phyloP scores from a whole-genome alignment of 192 early-diverging fungal genomes.

The Coemansia aciculifera region DNA sequence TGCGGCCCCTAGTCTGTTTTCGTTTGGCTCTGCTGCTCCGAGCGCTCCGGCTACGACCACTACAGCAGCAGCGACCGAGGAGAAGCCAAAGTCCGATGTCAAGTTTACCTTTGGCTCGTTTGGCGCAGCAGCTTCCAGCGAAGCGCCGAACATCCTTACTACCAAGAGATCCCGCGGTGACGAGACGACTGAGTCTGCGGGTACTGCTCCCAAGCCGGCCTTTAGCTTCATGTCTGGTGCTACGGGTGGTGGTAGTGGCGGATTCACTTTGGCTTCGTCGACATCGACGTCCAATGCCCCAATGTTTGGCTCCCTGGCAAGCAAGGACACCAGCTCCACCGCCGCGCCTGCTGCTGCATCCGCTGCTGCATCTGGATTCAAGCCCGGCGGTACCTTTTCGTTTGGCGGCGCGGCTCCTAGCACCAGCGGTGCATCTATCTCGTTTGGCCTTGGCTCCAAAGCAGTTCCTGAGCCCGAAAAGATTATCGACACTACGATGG shows the following conservation, averaged over 20 bases:
- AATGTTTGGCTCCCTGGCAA: conserved; percentile 4
- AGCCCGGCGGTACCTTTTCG: conserved; percentile 11
- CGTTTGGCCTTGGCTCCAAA: conserved; percentile 16
- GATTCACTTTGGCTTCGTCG: not conserved
- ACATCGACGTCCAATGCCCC: not conserved
- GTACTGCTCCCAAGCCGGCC: conserved; percentile 18
- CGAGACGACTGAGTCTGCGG: not conserved
- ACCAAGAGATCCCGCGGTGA: conserved; percentile 3
- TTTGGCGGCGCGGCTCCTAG: conserved; percentile 15
- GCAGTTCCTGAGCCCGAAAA: conserved; percentile 19
- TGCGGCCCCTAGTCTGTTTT: conserved; percentile 8
- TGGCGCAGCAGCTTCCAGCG: not conserved
- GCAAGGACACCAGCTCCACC: conserved; percentile 1
- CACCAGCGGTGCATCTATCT: not conserved
- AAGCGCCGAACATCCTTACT: not conserved
- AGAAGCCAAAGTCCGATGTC: conserved; percentile 12
- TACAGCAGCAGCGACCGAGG: conserved; percentile 3
- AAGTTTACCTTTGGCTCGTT: conserved; percentile 23
- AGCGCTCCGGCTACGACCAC: not conserved
- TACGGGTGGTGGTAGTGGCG: not conserved
- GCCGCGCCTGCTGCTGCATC: not conserved
- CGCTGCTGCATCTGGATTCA: conserved; percentile 7
- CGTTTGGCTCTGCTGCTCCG: conserved; percentile 17
- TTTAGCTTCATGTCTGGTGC: conserved; percentile 21
- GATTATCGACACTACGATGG: conserved; percentile 31